These are phyloP conservation scores for Cercospora canescens DNA, from an alignment of 2,329 filamentous ascomycete genomes.

Conservation along the genomic window DNA sequence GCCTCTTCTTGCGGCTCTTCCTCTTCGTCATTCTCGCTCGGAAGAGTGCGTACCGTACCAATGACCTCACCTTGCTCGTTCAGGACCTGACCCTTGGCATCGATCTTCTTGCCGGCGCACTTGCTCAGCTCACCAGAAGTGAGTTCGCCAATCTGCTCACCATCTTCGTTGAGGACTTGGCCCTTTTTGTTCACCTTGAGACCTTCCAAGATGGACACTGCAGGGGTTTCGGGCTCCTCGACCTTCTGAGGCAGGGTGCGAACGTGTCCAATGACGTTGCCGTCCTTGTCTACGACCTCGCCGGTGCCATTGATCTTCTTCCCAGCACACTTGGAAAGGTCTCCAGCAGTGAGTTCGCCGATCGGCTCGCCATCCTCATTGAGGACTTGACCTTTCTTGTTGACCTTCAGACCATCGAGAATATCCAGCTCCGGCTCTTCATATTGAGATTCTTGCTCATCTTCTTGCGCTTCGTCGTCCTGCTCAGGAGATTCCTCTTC, in stretches of 20 bases:
- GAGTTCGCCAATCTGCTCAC: conserved; percentile 55
- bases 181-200: conserved; percentile 62
- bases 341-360: conserved; percentile 57
- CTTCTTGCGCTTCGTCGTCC: conserved; percentile 27
- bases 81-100: conserved; percentile 63
- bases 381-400: conserved; percentile 58
- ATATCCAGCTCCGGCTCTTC: conserved; percentile 43
- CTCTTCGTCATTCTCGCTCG: conserved; percentile 35
- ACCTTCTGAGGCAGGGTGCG: conserved; percentile 50
- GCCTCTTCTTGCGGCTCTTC: conserved; percentile 37
- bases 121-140: conserved; percentile 59
- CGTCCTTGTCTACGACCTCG: conserved; percentile 64
- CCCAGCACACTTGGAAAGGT: conserved; percentile 62
- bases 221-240: conserved; percentile 34
- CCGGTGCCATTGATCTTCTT: conserved; percentile 66
- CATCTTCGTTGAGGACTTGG: conserved; percentile 53
- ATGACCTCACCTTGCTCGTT: conserved; percentile 62
- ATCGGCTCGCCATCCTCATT: conserved; percentile 56
- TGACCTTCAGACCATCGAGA: conserved; percentile 57
- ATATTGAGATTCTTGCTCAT: conserved; percentile 28
- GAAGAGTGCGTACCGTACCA: conserved; percentile 56
- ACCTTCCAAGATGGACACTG: conserved; percentile 51
- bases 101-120: conserved; percentile 64
- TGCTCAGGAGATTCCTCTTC: conserved; percentile 30
- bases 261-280: conserved; percentile 63